Conservation (phyloP, 208 protist species). For the Trypanosoma grayi region DNA sequence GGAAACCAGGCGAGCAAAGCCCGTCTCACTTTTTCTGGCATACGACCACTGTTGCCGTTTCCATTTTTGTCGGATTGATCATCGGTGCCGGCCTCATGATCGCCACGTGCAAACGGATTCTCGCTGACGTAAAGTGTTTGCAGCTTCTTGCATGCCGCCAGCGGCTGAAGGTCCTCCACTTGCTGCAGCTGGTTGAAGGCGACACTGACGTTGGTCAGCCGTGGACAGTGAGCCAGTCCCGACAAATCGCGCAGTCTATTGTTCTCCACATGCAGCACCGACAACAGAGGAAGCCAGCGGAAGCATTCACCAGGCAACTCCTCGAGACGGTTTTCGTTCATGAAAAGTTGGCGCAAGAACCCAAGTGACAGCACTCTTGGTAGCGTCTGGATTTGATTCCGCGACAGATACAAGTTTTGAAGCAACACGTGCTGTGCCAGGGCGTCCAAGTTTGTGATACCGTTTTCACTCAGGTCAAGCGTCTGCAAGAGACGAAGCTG, state of each 20-base stretch:
- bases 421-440: constrained; percentile 31
- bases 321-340: constrained; percentile 60
- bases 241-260: constrained; percentile 61
- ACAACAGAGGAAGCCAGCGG: constrained; percentile 63
- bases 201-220: constrained; percentile 54
- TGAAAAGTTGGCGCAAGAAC: constrained; percentile 72
- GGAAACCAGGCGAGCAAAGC: constrained; percentile 29
- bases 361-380: constrained; percentile 20
- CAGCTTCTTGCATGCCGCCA: constrained; percentile 46
- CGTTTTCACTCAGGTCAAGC: constrained; percentile 65
- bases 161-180: constrained; percentile 33
- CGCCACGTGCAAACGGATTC: constrained; percentile 45
- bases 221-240: constrained; percentile 52
- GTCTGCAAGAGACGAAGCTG: constrained; percentile 44
- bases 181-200: constrained; percentile 54
- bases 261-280: constrained; percentile 69
- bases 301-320: constrained; percentile 29
- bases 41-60: no score
- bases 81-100: not conserved
- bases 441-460: constrained; percentile 27
- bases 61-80: no score
- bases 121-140: constrained; percentile 43
- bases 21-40: not conserved
- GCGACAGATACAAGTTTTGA: constrained; percentile 57
- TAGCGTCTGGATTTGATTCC: constrained; percentile 42